phyloP scores from a whole-genome alignment of 2,329 filamentous ascomycete species.

The Diaporthe velutina region DNA sequence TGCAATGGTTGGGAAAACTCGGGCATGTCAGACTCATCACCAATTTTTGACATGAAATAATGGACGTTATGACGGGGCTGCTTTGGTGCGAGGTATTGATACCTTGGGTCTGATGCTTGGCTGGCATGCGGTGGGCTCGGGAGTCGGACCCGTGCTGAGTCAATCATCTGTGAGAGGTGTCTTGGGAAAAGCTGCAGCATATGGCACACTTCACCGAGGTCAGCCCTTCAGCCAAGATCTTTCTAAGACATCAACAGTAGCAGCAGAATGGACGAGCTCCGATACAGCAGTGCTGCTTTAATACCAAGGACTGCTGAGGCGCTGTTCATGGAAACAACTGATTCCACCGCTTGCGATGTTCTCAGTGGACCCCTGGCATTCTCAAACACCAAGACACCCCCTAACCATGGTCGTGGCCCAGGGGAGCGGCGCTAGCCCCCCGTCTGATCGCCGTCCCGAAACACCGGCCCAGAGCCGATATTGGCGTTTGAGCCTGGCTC shows the following conservation, averaged over 20 bases:
- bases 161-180: neutral
- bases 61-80: too few species aligned
- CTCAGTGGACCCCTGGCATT: neutral
- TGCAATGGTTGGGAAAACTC: too few species aligned
- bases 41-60: too few species aligned
- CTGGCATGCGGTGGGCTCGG: neutral
- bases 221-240: neutral
- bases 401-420: conserved; percentile 4
- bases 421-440: neutral
- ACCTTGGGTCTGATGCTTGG: neutral
- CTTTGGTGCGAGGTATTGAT: too few species aligned
- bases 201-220: neutral
- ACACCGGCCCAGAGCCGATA: conserved; percentile 16
- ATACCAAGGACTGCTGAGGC: neutral
- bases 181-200: neutral
- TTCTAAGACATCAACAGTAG: too few species aligned
- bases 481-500: conserved; percentile 20
- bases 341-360: neutral
- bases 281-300: neutral
- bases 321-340: neutral
- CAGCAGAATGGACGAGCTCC: neutral
- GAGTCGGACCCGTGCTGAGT: neutral
- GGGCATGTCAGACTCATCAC: too few species aligned
- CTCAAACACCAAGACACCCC: conserved; percentile 14
- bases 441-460: conserved; percentile 29